A percentile compares a stretch with the other conserved stretches of the same genome.
These are phyloP conservation scores for Solanum hybrid DNA, from an alignment of 305 asterid genomes.

Conservation along the genomic window DNA sequence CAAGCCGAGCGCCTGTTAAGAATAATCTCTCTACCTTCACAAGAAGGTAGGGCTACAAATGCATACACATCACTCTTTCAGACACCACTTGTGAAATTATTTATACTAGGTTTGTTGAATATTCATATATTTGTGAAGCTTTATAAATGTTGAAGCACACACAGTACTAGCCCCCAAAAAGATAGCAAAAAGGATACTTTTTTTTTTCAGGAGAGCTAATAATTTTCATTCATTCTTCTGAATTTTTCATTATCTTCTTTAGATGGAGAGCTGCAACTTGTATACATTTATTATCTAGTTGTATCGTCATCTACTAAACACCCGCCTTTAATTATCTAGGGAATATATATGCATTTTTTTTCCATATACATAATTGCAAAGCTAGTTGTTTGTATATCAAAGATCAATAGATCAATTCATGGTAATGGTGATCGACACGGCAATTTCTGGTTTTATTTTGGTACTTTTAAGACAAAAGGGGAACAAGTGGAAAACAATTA, in stretches of 20 bases:
- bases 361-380: not conserved
- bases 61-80: not conserved
- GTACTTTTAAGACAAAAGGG: constrained; percentile 8
- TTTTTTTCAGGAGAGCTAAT: not conserved
- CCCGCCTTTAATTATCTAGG: not conserved
- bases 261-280: not conserved
- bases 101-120: not conserved
- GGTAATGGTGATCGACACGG: not conserved
- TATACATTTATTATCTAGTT: not conserved
- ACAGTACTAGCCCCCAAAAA: not conserved
- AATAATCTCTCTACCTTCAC: not conserved
- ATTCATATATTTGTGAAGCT: not conserved
- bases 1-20: not conserved
- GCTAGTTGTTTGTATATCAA: not conserved
- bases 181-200: not conserved
- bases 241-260: not conserved
- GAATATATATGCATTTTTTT: not conserved
- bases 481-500: constrained; percentile 44
- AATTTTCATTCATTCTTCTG: not conserved
- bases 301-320: not conserved
- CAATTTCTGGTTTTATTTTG: not conserved
- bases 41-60: not conserved
- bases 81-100: not conserved
- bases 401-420: not conserved
- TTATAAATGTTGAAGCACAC: not conserved